Evolutionary conservation across 1,284 basidiomycete species (phyloP), one percentile per base, ranked within the genome.

Genomic region (Austroboletus niveus): DNA sequence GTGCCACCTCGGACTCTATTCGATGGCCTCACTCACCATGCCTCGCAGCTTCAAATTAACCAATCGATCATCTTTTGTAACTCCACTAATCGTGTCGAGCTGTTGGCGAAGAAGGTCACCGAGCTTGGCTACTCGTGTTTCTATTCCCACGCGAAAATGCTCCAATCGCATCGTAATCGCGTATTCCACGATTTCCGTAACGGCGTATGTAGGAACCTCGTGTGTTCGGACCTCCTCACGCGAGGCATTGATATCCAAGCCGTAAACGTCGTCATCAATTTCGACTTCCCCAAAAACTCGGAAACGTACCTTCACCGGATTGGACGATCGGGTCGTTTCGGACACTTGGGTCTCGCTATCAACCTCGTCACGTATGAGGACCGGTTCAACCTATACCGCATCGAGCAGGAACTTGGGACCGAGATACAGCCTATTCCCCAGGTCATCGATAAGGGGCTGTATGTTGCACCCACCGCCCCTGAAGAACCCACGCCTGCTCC

Each of bases 51-150:
- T 48, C 95, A 98, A 91, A 98, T 98, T 80, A 98, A 98, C 75
- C 95, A 98, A 77, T 97, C 94, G 54, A 98, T 98, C 76, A 98
- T 98, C 69, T 98, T 98, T 76, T 98, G 96, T 76, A 98, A 98
- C 80, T 98, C 95, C 56, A 99, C 96, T 64, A 98, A 98, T 78
- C 94, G 96, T 57, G 96, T 99, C 74, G 96, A 99, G 74, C 87
- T 99, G 44, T 82, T 99, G 56, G 97, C 97, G 57, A 98, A 98
- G 77, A 99, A 99, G 76, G 94, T 99, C 62, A 99, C 96, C 17
- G 96, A 99, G 66, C 87, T 98, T 49, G 97, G 97, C 61, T 99
- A 99, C 74, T 98, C 95, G 46, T 99, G 97, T 79, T 99, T 99
- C 84, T 99, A 98, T 81, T 98, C 96, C 51, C 96, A 99, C 70